Evolutionary conservation across 2,329 filamentous ascomycete genomes (phyloP), one percentile per base, ranked within the genome.

Genomic region (Alternaria metachromatica): DNA sequence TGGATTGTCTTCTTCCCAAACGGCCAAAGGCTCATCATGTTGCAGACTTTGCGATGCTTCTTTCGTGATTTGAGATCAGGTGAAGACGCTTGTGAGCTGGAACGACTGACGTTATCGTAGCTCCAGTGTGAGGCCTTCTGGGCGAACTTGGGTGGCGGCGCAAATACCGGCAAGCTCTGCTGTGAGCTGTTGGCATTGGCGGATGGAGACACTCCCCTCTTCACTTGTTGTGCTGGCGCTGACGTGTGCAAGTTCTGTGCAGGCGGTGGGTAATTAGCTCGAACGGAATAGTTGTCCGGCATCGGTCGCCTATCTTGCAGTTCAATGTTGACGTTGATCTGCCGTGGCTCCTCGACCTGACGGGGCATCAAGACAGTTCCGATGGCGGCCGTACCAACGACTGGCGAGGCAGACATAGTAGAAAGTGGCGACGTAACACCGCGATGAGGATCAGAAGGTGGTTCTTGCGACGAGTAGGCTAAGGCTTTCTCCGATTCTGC

Each of bases 331-430:
- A 79, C 67, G 51, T 77, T 74, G 58, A 78, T 73, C 11, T 72
- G 68, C 33, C 67, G 67, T 41, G 65, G 62, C 30, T 75, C 71
- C 26, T 74, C 65, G 6, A 75, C 54, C 58, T 78, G 74, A 48
- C 73, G 78, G 45, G 78, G 71, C 68, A 74, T 73, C 48, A 79
- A 58, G 6, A 80, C 69, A 18, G 75, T 76, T 10, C 75, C 76
- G 37, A 78, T 71, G 18, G 74, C 71, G 26, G 77, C 75, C 60
- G 74, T 76, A 20, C 68, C 66, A 8, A 79, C 58, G n/a, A 76
- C 67, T 23, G 78, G 78, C 6, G 76, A 74, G 5, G 76, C 66
- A 41, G 78, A 78, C 66, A 73, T 74, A 8, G 72, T 62, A 21
- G 76, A 75, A 10, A 70, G 55, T 48, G 75, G 72, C 9, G 76